Evolutionary conservation across 331 rosid species (phyloP).

Genomic region (Malus hybrid): DNA sequence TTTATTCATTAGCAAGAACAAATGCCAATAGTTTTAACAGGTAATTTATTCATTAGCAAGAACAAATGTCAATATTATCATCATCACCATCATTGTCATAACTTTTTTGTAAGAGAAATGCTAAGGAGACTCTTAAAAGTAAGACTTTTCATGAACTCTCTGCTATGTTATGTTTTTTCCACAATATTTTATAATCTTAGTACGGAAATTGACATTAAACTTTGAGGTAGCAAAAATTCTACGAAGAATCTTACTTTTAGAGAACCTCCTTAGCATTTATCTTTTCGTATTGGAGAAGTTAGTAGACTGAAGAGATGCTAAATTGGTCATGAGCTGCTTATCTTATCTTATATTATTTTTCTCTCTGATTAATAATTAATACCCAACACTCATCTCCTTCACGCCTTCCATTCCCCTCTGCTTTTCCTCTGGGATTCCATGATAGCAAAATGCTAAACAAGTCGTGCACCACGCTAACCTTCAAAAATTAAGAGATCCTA

Average conservation of each 20-base stretch:
- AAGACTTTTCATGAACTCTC: too few relatives aligned
- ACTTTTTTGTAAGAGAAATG: too few relatives aligned
- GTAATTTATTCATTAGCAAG: too few relatives aligned
- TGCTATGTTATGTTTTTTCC: accelerated
- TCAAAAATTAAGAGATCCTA: neutral
- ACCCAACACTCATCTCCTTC: neutral
- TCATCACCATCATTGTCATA: too few relatives aligned
- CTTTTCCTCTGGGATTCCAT: neutral
- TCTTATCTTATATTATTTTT: neutral
- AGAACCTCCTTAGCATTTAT: too few relatives aligned
- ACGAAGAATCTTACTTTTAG: accelerated
- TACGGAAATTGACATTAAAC: accelerated
- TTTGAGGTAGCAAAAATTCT: too few relatives aligned
- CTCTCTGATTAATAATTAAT: neutral
- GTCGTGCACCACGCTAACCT: neutral
- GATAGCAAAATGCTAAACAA: neutral
- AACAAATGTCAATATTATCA: too few relatives aligned
- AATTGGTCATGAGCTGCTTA: neutral
- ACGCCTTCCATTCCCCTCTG: neutral
- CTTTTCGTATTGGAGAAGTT: neutral
- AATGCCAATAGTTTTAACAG: too few relatives aligned
- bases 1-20: too few relatives aligned
- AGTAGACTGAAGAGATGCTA: neutral
- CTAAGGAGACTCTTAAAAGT: too few relatives aligned
- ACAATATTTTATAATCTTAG: too few relatives aligned